Evolutionary conservation across 2,329 filamentous ascomycete genomes (phyloP).

Genomic region (Calonectria pteridis): DNA sequence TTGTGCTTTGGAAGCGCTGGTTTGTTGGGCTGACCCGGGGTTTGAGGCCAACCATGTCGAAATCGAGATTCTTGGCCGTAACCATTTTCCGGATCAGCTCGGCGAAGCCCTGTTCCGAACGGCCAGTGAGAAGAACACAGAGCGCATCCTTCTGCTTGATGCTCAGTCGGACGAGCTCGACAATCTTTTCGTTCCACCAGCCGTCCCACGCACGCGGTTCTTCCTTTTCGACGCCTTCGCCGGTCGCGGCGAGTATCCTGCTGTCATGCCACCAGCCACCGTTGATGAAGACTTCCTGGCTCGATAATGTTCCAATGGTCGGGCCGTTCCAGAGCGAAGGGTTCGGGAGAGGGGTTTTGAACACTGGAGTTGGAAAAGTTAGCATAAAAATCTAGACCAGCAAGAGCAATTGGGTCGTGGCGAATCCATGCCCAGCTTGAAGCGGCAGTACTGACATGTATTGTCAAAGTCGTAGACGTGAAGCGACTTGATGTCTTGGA

Average conservation of each 20-base stretch:
- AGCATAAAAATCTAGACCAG: neutral
- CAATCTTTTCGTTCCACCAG: conserved; percentile 97
- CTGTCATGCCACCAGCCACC: conserved; percentile 99
- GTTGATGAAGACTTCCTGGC: conserved; percentile 80
- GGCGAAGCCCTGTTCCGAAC: conserved; percentile 81
- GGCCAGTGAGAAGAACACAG: conserved; percentile 88
- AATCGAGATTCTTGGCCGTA: conserved; percentile 81
- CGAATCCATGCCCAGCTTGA: neutral
- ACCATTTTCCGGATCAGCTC: conserved; percentile 87
- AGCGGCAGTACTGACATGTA: conserved; percentile 72
- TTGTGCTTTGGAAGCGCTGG: conserved; percentile 84
- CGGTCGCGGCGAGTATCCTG: conserved; percentile 86
- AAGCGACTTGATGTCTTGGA: conserved; percentile 79
- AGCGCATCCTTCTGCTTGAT: conserved; percentile 87
- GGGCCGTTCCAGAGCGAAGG: conserved; percentile 85
- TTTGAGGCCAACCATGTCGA: conserved; percentile 91
- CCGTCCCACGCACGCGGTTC: conserved; percentile 88
- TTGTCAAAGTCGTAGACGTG: conserved; percentile 99
- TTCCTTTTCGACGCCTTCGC: conserved; percentile 84
- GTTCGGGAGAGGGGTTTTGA: conserved; percentile 91
- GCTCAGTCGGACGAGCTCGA: conserved; percentile 82
- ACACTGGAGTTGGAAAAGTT: conserved; percentile 68
- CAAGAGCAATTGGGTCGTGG: neutral
- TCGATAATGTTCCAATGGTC: conserved; percentile 82
- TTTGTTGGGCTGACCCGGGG: conserved; percentile 84